A percentile compares a stretch with the other conserved stretches of the same genome.
Evolutionary conservation across 768 basidiomycete species (phyloP).

Genomic region (Exidia glandulosa): DNA sequence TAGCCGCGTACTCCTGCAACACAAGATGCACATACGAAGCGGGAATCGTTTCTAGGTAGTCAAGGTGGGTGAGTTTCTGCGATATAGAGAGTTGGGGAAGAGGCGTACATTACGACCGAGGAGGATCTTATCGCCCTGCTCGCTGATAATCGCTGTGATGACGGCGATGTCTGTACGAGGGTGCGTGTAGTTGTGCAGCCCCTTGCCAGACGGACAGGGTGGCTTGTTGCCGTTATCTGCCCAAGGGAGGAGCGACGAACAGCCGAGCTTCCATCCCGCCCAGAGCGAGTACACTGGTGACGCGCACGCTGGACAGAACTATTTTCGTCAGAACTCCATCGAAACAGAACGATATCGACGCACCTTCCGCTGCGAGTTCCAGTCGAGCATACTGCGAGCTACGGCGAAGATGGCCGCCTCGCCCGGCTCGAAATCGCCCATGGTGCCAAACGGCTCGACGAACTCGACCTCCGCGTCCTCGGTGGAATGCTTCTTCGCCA

Average conservation of each 20-base stretch:
- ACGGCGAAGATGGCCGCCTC: slow-evolving; percentile 41
- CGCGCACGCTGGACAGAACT: slow-evolving; percentile 90
- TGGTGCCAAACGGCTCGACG: slow-evolving; percentile 50
- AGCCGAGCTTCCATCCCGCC: slow-evolving; percentile 93
- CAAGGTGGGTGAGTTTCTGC: neutral
- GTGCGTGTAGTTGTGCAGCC: slow-evolving; percentile 78
- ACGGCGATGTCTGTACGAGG: slow-evolving; percentile 82
- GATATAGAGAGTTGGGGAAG: neutral
- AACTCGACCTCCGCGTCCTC: slow-evolving; percentile 40
- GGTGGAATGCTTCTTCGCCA: slow-evolving; percentile 29
- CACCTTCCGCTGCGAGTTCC: slow-evolving; percentile 85
- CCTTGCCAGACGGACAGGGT: slow-evolving; percentile 67
- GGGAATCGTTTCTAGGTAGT: slow-evolving; percentile 22
- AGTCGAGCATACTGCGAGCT: slow-evolving; percentile 70
- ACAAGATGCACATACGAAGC: slow-evolving; percentile 11
- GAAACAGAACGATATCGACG: slow-evolving; percentile 5
- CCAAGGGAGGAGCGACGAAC: slow-evolving; percentile 68
- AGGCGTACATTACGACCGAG: slow-evolving; percentile 71
- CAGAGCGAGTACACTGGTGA: slow-evolving; percentile 72
- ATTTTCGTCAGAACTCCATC: neutral
- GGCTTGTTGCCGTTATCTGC: slow-evolving; percentile 47
- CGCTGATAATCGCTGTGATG: slow-evolving; percentile 79
- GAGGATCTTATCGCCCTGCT: slow-evolving; percentile 70
- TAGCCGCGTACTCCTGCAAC: neutral
- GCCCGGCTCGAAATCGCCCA: slow-evolving; percentile 46